Base-by-base conservation (phyloP, 129 eudicot genomes). In the Artemisia annua region DNA sequence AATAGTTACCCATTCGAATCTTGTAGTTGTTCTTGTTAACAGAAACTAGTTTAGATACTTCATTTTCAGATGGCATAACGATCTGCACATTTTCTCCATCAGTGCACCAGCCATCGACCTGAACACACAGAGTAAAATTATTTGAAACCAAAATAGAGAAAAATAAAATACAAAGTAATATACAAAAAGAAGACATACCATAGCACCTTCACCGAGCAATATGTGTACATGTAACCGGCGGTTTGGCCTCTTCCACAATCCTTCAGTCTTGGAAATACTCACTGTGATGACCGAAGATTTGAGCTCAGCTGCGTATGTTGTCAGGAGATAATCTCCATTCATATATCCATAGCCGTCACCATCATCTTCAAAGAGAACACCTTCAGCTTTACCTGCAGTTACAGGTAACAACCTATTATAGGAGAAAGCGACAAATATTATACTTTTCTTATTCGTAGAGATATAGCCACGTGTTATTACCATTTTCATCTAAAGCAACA, bases 331-430 rank as follows among this genome's bases (percentile, higher is more conserved):
- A 20, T 77, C 83, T 5, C 94, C 89, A 16, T 64, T 81, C 28
- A 66, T 80, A 82, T 88, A 95, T 76, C 67, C 94, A 74, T 88
- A 95, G 20, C 99, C 97, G 81, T 95, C 97, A 63, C 99, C 99
- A 73, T 90, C 94, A 74, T 95, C 99, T 85, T 95, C 99, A 73
- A 81, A 95, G 43, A 95, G 83, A 68, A 86, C 77, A 63, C 99
- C 99, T 78, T 88, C 81, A 73, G 96, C 97, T 83, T 88, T 90
- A 62, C 98, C 98, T 85, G 88, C 70, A 78, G 69, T 78, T 53
- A 48, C 17, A 53, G 68, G 39, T 66, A 26, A 30, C 0, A 32
- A 5, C 1, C 39, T 32, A 35, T 63, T 6, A 11, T 60, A 11
- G 8, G 26, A 22, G 14, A 58, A 4, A 26, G 46, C 3, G 43